Conservation (phyloP, 2,329 filamentous ascomycete species). For the Penicillium sp. region DNA sequence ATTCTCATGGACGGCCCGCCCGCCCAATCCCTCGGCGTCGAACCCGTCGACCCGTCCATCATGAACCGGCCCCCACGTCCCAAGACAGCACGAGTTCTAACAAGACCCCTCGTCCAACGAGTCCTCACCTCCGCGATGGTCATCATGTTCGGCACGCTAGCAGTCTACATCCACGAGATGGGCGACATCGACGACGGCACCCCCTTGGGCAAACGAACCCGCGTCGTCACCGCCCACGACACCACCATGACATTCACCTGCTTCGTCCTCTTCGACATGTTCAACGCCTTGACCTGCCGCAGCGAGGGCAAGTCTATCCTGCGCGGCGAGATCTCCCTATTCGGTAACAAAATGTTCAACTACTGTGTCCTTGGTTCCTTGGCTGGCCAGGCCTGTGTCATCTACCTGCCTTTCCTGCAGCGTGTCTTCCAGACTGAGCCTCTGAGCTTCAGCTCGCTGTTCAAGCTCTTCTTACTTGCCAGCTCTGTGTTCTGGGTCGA, state of each 20-base stretch:
- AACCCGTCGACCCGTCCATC: conserved; percentile 88
- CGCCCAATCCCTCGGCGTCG: conserved; percentile 93
- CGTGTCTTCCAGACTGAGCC: conserved; percentile 95
- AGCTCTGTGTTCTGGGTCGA: conserved; percentile 96
- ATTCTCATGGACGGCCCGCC: conserved; percentile 99
- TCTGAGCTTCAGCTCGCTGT: conserved; percentile 69
- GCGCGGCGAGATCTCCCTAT: conserved; percentile 76
- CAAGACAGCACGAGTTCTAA: conserved; percentile 88
- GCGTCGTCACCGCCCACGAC: conserved; percentile 82
- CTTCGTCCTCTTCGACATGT: conserved; percentile 99
- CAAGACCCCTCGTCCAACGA: conserved; percentile 72
- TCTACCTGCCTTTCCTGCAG: conserved; percentile 93
- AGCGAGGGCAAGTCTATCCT: conserved; percentile 88
- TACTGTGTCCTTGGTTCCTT: conserved; percentile 87
- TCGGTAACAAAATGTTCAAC: conserved; percentile 92
- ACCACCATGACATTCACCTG: conserved; percentile 99
- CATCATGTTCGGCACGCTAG: conserved; percentile 89
- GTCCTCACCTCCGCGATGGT: conserved; percentile 83
- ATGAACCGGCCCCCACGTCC: conserved; percentile 88
- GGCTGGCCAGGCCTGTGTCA: conserved; percentile 81
- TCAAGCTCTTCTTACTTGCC: conserved; percentile 70
- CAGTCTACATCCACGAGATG: conserved; percentile 92
- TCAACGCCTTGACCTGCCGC: conserved; percentile 91
- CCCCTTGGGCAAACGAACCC: conserved; percentile 39
- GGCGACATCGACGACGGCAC: conserved; percentile 58